Percentiles rank a stretch among this genome's conserved stretches.
Evolutionary conservation across 179 eudicot species (phyloP).

Genomic region (Heliamphora pulchella): DNA sequence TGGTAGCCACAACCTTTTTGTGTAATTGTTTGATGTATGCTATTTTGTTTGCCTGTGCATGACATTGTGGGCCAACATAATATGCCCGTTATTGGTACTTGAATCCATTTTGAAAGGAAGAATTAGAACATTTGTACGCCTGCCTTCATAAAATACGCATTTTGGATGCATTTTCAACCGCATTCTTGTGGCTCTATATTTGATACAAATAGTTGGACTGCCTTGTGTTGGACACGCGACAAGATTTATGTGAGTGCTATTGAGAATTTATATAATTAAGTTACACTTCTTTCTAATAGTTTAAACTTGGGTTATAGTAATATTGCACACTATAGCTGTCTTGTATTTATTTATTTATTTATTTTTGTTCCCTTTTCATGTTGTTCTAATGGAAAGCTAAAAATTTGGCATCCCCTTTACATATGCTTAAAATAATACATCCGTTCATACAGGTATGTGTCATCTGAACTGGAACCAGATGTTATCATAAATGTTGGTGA

Average conservation of each 20-base stretch:
- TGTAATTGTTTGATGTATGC: background rate
- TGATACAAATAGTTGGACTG: background rate
- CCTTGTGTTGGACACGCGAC: background rate
- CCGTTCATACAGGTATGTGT: conserved; percentile 49
- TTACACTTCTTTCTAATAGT: no score
- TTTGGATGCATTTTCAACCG: background rate
- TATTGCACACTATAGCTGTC: background rate
- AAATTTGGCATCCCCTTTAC: background rate
- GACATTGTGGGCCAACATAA: background rate
- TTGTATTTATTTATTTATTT: no score
- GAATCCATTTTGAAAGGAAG: background rate
- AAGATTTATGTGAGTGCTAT: no score
- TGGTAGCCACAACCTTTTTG: background rate
- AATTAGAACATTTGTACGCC: background rate
- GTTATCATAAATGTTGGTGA: conserved; percentile 48
- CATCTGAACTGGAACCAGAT: conserved; percentile 68
- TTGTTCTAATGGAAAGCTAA: background rate
- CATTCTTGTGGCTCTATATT: background rate
- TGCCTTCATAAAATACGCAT: background rate
- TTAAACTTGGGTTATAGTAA: background rate
- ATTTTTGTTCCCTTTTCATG: background rate
- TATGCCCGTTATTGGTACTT: background rate
- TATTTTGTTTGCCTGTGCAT: background rate
- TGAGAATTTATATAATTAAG: no score
- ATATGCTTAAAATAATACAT: background rate